A percentile compares a stretch with the other conserved stretches of the same genome.
These are phyloP conservation scores for Pseudocercospora cruenta DNA, from an alignment of 2,329 filamentous ascomycete genomes.

Conservation along the genomic window DNA sequence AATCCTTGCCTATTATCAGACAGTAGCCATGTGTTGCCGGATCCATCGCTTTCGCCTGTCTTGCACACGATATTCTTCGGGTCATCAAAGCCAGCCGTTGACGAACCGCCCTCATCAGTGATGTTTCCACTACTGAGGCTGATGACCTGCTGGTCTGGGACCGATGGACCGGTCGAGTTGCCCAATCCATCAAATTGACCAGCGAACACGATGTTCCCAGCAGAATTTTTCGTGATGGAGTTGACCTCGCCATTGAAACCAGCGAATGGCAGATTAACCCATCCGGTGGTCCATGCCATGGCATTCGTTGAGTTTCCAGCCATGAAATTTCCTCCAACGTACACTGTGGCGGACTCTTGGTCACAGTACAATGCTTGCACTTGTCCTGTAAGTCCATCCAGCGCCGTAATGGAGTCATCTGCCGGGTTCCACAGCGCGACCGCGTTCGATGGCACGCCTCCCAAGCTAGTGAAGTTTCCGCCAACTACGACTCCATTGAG, in stretches of 20 bases:
- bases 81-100: slow-evolving; percentile 68
- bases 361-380: slow-evolving; percentile 87
- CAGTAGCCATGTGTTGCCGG: slow-evolving; percentile 83
- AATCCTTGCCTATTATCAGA: slow-evolving; percentile 74
- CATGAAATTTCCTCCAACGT: slow-evolving; percentile 85
- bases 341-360: slow-evolving; percentile 73
- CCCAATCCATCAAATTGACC: slow-evolving; percentile 87
- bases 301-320: slow-evolving; percentile 85
- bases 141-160: slow-evolving; percentile 73
- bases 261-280: slow-evolving; percentile 82
- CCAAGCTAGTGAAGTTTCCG: slow-evolving; percentile 93
- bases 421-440: slow-evolving; percentile 80
- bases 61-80: slow-evolving; percentile 84
- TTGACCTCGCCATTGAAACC: slow-evolving; percentile 93
- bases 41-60: slow-evolving; percentile 62
- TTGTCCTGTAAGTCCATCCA: slow-evolving; percentile 79
- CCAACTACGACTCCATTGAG: slow-evolving; percentile 79
- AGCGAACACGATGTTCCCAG: slow-evolving; percentile 88
- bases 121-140: slow-evolving; percentile 82
- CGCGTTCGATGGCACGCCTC: slow-evolving; percentile 72
- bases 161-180: slow-evolving; percentile 71
- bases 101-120: slow-evolving; percentile 65
- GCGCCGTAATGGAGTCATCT: slow-evolving; percentile 69
- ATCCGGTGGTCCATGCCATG: slow-evolving; percentile 76
- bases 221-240: slow-evolving; percentile 77